Conservation (phyloP, 2,329 filamentous ascomycete species). For the Colletotrichum filicis region DNA sequence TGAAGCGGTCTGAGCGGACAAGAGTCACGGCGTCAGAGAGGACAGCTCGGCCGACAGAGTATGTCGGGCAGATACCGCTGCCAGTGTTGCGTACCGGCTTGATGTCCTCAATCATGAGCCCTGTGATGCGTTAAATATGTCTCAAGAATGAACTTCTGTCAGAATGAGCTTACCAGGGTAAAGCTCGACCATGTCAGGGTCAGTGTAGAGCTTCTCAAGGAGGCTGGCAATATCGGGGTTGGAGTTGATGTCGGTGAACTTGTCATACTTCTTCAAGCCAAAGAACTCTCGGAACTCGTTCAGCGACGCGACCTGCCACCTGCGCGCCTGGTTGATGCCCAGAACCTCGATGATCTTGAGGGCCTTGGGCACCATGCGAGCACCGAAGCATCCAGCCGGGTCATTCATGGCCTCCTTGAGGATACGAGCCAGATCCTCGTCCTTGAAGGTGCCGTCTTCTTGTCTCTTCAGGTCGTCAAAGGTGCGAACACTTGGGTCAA, state of each 20-base stretch:
- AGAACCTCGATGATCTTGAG: conserved; percentile 71
- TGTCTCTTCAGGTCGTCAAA: conserved; percentile 61
- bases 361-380: conserved; percentile 66
- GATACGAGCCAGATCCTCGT: conserved; percentile 66
- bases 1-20: conserved; percentile 69
- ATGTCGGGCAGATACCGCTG: conserved; percentile 62
- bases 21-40: conserved; percentile 70
- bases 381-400: conserved; percentile 68
- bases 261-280: conserved; percentile 64
- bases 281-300: conserved; percentile 76
- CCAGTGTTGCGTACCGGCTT: conserved; percentile 63
- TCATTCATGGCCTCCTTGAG: conserved; percentile 70
- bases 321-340: conserved; percentile 70
- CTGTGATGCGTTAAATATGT: neutral
- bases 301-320: conserved; percentile 69
- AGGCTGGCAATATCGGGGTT: conserved; percentile 65
- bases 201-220: conserved; percentile 69
- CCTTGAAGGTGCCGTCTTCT: conserved; percentile 62
- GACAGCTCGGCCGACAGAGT: conserved; percentile 65
- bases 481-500: conserved; percentile 57
- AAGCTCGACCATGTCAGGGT: conserved; percentile 75
- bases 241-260: conserved; percentile 68
- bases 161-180: conserved; percentile 64
- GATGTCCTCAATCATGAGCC: conserved; percentile 67
- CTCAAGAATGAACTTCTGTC: neutral